Evolutionary conservation across 1,284 basidiomycete genomes (phyloP).

Genomic region (Dichomitus squalens): DNA sequence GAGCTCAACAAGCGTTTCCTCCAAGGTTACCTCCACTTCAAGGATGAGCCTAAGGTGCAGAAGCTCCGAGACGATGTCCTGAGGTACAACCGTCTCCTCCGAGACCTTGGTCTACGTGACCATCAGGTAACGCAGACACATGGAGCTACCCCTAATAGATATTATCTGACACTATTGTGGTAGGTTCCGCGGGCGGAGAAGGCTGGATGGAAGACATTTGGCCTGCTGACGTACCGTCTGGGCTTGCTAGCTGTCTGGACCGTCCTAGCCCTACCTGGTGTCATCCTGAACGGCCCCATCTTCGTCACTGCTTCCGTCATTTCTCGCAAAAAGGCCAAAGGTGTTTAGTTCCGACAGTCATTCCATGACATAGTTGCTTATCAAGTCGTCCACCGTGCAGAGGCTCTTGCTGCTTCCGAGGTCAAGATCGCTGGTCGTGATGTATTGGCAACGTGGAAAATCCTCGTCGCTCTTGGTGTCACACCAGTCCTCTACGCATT

Average conservation of each 20-base stretch:
- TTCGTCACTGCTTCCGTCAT: slow-evolving; percentile 93
- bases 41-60: slow-evolving; percentile 90
- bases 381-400: slow-evolving; percentile 43
- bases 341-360: slow-evolving; percentile 41
- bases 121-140: slow-evolving; percentile 74
- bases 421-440: slow-evolving; percentile 97
- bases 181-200: slow-evolving; percentile 83
- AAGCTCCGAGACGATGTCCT: slow-evolving; percentile 85
- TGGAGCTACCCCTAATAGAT: neutral
- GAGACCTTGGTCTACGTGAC: slow-evolving; percentile 95
- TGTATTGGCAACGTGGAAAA: slow-evolving; percentile 98
- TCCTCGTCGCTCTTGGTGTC: slow-evolving; percentile 91
- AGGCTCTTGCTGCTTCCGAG: slow-evolving; percentile 94
- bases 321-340: slow-evolving; percentile 89
- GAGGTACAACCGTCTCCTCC: slow-evolving; percentile 90
- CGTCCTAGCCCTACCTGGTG: slow-evolving; percentile 88
- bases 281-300: slow-evolving; percentile 94
- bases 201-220: slow-evolving; percentile 86
- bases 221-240: slow-evolving; percentile 85
- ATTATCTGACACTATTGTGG: neutral
- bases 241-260: slow-evolving; percentile 86
- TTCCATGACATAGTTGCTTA: neutral
- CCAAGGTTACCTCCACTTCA: slow-evolving; percentile 92
- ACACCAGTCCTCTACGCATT: slow-evolving; percentile 87
- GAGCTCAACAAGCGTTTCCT: slow-evolving; percentile 95